A percentile compares a stretch with the other conserved stretches of the same genome.
Conservation (phyloP, 192 early-diverging fungal genomes). For the Backusella westeae region DNA sequence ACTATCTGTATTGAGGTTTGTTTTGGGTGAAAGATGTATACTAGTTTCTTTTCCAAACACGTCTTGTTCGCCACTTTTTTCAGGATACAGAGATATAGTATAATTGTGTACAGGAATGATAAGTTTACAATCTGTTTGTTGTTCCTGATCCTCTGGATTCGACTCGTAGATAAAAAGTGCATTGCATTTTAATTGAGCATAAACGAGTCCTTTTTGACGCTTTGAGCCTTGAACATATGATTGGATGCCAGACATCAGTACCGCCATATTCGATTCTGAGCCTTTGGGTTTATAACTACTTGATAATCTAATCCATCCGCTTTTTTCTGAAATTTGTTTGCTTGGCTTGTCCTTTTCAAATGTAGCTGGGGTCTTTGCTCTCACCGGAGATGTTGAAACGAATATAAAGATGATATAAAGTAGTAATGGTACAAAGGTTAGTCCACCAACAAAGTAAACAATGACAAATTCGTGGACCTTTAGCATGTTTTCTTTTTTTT, state of each 20-base stretch:
- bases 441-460: conserved; percentile 40
- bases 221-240: conserved; percentile 8
- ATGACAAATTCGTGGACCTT: conserved; percentile 20
- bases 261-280: conserved; percentile 7
- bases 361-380: neutral
- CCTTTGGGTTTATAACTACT: conserved; percentile 4
- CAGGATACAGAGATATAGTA: conserved; percentile 72
- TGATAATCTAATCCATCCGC: conserved; percentile 33
- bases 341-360: neutral
- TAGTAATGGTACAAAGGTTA: conserved; percentile 40
- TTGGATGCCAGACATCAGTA: conserved; percentile 12
- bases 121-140: conserved; percentile 36
- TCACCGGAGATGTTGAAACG: neutral
- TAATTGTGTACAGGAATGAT: conserved; percentile 70
- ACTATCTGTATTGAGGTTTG: neutral
- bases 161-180: conserved; percentile 79
- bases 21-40: conserved; percentile 44
- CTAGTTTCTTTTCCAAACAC: conserved; percentile 68
- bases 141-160: neutral
- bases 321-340: conserved; percentile 14
- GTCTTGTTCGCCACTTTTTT: conserved; percentile 68
- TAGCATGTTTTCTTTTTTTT: neutral
- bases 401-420: conserved; percentile 15
- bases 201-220: conserved; percentile 43
- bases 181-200: conserved; percentile 68